These are phyloP conservation scores for Globisporangium cylindrosporum DNA, from an alignment of 352 stramenopile species.

Conservation along the genomic window DNA sequence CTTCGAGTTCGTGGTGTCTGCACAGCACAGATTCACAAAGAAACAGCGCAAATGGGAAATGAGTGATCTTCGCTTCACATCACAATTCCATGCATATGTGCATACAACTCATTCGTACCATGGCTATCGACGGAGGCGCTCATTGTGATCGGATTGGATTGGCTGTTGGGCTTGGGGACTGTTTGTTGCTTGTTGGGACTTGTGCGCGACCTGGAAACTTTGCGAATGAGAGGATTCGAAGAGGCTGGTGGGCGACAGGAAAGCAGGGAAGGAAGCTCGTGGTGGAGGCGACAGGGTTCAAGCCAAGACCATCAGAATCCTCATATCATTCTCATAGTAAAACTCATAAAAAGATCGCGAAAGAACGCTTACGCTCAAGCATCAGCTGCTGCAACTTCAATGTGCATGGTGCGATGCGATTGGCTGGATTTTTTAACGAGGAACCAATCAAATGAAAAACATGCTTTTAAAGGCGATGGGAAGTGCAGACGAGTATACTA, in stretches of 20 bases:
- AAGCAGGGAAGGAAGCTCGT: too few species aligned
- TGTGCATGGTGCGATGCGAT: neutral
- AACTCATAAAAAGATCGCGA: neutral
- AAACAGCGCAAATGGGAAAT: neutral
- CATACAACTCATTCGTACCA: slow-evolving; percentile 18
- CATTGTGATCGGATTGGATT: slow-evolving; percentile 12
- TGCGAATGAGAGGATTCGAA: slow-evolving; percentile 10
- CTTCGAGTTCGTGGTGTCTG: slow-evolving; percentile 18
- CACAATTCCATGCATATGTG: too few species aligned
- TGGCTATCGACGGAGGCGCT: slow-evolving; percentile 31
- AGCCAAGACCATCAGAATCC: too few species aligned
- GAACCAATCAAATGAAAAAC: slow-evolving; percentile 13
- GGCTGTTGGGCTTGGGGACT: neutral
- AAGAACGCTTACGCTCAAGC: neutral
- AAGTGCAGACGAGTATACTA: neutral
- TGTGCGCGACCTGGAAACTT: slow-evolving; percentile 16
- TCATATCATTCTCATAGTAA: neutral
- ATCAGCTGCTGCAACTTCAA: slow-evolving; percentile 17
- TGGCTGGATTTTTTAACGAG: slow-evolving; percentile 14
- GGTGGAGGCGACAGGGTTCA: too few species aligned
- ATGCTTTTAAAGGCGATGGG: neutral
- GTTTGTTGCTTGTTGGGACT: slow-evolving; percentile 1
- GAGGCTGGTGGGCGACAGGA: neutral
- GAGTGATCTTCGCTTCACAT: neutral
- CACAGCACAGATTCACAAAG: neutral